These are phyloP conservation scores for Herpetomonas samuelpessoai DNA, from an alignment of 208 protist species.

Conservation along the genomic window DNA sequence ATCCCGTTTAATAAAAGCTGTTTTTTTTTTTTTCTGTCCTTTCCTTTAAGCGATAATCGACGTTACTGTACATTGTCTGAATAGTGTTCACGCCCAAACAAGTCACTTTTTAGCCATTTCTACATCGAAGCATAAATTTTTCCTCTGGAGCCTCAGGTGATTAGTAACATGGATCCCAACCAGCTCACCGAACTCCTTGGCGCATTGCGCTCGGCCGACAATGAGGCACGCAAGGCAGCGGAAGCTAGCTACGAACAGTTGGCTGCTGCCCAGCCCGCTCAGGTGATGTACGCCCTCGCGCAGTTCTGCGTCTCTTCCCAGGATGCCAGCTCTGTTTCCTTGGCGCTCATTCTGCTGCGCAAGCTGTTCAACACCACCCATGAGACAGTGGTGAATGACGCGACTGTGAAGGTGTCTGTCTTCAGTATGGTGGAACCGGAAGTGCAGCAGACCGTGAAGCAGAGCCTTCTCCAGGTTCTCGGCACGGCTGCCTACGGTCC, in stretches of 20 bases:
- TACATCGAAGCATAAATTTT: no score
- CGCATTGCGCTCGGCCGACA: conserved; percentile 56
- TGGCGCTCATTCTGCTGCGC: conserved; percentile 68
- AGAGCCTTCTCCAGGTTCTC: conserved; percentile 55
- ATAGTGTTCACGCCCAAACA: no score
- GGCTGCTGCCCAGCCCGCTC: conserved; percentile 31
- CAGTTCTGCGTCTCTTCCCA: conserved; percentile 50
- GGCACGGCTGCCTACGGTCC: conserved; percentile 42
- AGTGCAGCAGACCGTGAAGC: conserved; percentile 49
- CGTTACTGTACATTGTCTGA: no score
- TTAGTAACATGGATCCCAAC: conserved; percentile 9
- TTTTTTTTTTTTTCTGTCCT: no score
- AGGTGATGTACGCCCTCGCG: conserved; percentile 60
- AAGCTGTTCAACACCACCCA: conserved; percentile 55
- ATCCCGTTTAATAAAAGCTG: no score
- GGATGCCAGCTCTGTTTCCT: conserved; percentile 33
- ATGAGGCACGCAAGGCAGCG: conserved; percentile 59
- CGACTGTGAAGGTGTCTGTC: not conserved
- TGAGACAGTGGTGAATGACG: not conserved
- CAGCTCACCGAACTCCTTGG: conserved; percentile 18
- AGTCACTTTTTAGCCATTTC: no score
- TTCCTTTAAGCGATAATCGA: no score
- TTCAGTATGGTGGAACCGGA: conserved; percentile 44
- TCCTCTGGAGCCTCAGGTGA: no score
- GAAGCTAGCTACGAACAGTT: conserved; percentile 72